Evolutionary conservation across 2,329 filamentous ascomycete genomes (phyloP).

Genomic region (Beauveria sp.): DNA sequence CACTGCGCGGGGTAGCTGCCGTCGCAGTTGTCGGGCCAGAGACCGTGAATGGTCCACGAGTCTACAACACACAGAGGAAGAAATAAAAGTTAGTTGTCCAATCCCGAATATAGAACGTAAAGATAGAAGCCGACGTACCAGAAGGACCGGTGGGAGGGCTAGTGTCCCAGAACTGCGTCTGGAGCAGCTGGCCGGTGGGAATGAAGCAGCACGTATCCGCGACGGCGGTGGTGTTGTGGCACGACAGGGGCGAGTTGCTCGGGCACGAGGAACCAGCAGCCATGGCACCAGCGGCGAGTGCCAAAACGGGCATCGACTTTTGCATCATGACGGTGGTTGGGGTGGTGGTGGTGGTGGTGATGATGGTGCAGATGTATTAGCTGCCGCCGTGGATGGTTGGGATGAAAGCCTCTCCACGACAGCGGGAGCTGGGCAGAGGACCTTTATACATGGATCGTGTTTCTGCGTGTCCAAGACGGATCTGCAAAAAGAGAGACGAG

Average conservation of each 20-base stretch:
- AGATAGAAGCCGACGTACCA: slow-evolving; percentile 13
- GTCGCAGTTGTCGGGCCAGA: slow-evolving; percentile 62
- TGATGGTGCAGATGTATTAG: background rate
- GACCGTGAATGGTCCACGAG: slow-evolving; percentile 68
- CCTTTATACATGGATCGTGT: no score
- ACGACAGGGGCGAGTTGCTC: slow-evolving; percentile 44
- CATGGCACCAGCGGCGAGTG: slow-evolving; percentile 15
- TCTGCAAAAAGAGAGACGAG: no score
- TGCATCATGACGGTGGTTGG: slow-evolving; percentile 2
- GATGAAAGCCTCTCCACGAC: background rate
- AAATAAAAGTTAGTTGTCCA: background rate
- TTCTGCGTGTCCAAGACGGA: no score
- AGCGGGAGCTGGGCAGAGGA: no score
- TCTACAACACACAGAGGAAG: slow-evolving; percentile 25
- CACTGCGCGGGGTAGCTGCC: slow-evolving; percentile 62
- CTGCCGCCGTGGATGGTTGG: background rate
- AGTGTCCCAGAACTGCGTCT: slow-evolving; percentile 74
- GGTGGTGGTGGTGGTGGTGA: background rate
- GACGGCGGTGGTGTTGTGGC: slow-evolving; percentile 53
- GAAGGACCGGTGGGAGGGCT: slow-evolving; percentile 53
- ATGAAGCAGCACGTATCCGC: slow-evolving; percentile 65
- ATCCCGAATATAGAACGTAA: background rate
- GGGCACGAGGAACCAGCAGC: slow-evolving; percentile 19
- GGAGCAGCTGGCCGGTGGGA: slow-evolving; percentile 62
- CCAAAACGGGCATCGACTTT: slow-evolving; percentile 10